phyloP scores from a whole-genome alignment of 2,329 filamentous ascomycete species.

The Colletotrichum sp. region DNA sequence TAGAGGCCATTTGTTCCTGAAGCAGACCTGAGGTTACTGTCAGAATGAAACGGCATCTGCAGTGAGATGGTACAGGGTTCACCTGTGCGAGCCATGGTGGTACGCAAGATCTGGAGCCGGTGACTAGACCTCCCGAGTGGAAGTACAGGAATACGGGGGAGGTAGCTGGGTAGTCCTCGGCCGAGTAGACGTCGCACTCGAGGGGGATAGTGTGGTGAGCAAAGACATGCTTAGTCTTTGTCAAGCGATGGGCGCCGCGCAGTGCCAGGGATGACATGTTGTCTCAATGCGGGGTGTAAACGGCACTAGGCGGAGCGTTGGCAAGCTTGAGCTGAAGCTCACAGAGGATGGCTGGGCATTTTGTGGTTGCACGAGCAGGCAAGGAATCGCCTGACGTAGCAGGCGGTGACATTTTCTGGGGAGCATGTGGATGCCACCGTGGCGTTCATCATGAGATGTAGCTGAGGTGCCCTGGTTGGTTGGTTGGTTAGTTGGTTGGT shows the following conservation, averaged over 20 bases:
- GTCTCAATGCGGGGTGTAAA: neutral
- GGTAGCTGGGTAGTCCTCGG: slow-evolving; percentile 23
- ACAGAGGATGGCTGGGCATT: neutral
- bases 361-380: neutral
- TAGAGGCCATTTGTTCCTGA: slow-evolving; percentile 34
- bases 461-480: neutral
- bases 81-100: slow-evolving; percentile 41
- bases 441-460: neutral
- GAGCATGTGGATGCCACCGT: neutral
- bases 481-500: neutral
- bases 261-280: neutral
- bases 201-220: slow-evolving; percentile 35
- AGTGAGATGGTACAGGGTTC: neutral
- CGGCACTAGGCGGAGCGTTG: neutral
- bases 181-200: slow-evolving; percentile 38
- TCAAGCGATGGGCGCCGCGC: neutral
- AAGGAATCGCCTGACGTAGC: neutral
- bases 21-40: slow-evolving; percentile 27
- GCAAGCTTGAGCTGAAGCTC: neutral
- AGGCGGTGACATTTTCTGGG: neutral
- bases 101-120: slow-evolving; percentile 32
- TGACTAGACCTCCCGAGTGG: slow-evolving; percentile 37
- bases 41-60: neutral
- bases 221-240: slow-evolving; percentile 29
- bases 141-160: slow-evolving; percentile 39